A percentile compares a stretch with the other conserved stretches of the same genome.
These are phyloP conservation scores for Sistotremastrum suecicum DNA, from an alignment of 768 basidiomycete species.

Conservation along the genomic window DNA sequence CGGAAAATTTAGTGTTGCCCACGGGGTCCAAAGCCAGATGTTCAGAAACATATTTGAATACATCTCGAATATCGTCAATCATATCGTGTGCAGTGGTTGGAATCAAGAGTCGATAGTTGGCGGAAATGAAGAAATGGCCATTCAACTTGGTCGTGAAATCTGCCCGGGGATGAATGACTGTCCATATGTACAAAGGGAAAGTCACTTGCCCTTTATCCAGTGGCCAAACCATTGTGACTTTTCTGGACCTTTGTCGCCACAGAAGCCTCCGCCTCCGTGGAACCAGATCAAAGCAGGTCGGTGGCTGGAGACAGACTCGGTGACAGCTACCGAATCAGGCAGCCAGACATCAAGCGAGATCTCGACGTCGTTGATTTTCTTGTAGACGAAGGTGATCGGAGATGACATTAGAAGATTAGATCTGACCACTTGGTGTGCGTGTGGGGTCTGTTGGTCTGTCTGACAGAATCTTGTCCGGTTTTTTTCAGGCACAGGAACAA, in stretches of 20 bases:
- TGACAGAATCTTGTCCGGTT: too few species aligned
- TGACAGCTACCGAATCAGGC: conserved; percentile 22
- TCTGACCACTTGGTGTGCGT: too few species aligned
- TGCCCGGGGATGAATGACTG: too few species aligned
- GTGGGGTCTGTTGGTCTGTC: too few species aligned
- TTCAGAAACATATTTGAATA: conserved; percentile 32
- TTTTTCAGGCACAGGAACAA: too few species aligned
- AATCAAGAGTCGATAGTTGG: conserved; percentile 48
- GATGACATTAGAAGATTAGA: too few species aligned
- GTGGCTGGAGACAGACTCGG: neutral
- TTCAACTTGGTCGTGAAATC: too few species aligned
- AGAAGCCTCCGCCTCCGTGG: conserved; percentile 32
- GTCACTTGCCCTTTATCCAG: too few species aligned
- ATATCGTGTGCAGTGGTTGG: conserved; percentile 43
- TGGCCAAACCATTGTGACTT: too few species aligned
- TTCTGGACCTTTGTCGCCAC: conserved; percentile 12
- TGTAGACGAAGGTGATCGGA: conserved; percentile 10
- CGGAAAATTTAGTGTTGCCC: neutral
- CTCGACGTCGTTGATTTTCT: conserved; percentile 13
- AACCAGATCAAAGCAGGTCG: conserved; percentile 25
- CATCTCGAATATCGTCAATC: conserved; percentile 40
- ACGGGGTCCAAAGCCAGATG: conserved; percentile 5
- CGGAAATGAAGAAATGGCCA: conserved; percentile 38
- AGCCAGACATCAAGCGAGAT: conserved; percentile 23
- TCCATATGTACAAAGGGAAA: too few species aligned